phyloP scores from a whole-genome alignment of 2,329 filamentous ascomycete genomes.

The Colletotrichum sp. region DNA sequence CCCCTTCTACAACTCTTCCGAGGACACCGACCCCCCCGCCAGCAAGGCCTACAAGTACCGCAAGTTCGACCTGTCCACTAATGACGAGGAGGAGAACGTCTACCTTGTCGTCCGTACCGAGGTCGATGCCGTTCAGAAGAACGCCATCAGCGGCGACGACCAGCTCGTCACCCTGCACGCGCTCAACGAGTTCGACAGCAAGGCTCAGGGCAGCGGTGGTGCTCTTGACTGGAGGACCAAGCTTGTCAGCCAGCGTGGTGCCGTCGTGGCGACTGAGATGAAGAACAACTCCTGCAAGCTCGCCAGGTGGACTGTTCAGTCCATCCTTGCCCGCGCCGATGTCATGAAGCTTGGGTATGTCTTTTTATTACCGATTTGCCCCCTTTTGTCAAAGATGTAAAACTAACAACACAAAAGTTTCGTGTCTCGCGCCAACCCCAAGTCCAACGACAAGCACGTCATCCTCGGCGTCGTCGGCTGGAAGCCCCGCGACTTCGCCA shows the following conservation, averaged over 20 bases:
- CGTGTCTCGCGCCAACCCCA: conserved; percentile 92
- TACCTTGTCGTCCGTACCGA: conserved; percentile 94
- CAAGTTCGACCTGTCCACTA: conserved; percentile 92
- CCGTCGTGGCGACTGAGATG: conserved; percentile 98
- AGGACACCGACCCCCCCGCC: conserved; percentile 91
- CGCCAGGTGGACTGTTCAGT: conserved; percentile 95
- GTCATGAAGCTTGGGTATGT: conserved; percentile 95
- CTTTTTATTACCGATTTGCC: not conserved
- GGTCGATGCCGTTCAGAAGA: conserved; percentile 94
- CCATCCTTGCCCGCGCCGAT: conserved; percentile 95
- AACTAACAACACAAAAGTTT: conserved; percentile 64
- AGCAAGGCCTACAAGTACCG: conserved; percentile 99
- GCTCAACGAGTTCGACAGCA: conserved; percentile 98
- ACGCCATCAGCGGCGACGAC: conserved; percentile 88
- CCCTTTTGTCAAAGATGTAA: not conserved
- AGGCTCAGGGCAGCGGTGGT: conserved; percentile 92
- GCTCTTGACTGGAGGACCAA: conserved; percentile 97
- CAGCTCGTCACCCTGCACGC: conserved; percentile 93
- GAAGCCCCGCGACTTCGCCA: conserved; percentile 96
- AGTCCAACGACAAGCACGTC: conserved; percentile 91
- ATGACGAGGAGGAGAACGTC: conserved; percentile 85
- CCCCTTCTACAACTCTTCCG: conserved; percentile 94
- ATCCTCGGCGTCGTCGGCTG: conserved; percentile 95
- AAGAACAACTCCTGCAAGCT: conserved; percentile 99
- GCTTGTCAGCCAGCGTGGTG: conserved; percentile 91